Evolutionary conservation across 2,329 filamentous ascomycete species (phyloP).

Genomic region (Trichoderma sp.): DNA sequence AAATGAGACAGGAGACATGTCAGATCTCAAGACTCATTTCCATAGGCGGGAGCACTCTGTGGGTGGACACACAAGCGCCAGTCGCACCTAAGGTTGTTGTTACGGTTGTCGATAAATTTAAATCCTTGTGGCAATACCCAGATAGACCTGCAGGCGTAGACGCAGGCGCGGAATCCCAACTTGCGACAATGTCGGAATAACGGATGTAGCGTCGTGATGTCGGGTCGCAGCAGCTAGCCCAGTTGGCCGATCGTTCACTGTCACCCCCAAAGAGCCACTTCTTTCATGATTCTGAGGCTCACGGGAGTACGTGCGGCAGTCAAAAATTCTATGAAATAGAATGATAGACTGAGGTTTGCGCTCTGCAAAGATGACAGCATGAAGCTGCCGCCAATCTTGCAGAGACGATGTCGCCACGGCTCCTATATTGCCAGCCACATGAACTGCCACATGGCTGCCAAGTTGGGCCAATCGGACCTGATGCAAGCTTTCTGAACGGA

Average conservation of each 20-base stretch:
- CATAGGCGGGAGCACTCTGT: background rate
- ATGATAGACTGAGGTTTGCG: conserved; percentile 15
- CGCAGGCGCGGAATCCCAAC: background rate
- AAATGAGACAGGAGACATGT: background rate
- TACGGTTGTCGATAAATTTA: background rate
- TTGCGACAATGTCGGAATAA: background rate
- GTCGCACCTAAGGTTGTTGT: background rate
- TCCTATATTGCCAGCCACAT: background rate
- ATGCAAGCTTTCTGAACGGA: background rate
- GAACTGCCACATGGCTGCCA: background rate
- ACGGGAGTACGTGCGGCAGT: background rate
- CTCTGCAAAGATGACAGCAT: conserved; percentile 13
- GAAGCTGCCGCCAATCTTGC: background rate
- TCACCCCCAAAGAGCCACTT: background rate
- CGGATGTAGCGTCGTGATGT: background rate
- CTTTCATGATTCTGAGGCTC: background rate
- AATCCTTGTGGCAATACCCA: background rate
- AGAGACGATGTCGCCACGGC: background rate
- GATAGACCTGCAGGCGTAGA: background rate
- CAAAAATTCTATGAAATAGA: background rate
- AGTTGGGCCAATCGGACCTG: background rate
- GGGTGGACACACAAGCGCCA: background rate
- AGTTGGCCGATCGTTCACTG: background rate
- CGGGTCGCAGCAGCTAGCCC: background rate
- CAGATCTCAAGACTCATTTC: background rate